These are phyloP conservation scores for Claviceps monticola DNA, from an alignment of 2,329 filamentous ascomycete species.

Conservation along the genomic window DNA sequence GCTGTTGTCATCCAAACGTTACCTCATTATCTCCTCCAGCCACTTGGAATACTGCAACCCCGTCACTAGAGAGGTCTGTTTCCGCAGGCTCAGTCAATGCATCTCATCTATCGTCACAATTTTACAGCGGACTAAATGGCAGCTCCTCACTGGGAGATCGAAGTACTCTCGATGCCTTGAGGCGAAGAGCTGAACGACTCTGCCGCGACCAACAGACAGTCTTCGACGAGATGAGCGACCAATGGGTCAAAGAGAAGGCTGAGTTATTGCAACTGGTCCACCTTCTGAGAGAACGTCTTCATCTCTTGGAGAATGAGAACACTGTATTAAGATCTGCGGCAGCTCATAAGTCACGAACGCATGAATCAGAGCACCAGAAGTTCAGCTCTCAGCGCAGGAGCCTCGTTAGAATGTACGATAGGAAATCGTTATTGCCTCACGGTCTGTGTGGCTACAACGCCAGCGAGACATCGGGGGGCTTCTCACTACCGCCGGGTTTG, in stretches of 20 bases:
- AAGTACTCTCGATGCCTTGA: conserved; percentile 38
- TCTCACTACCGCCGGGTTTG: conserved; percentile 19
- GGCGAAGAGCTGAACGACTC: conserved; percentile 39
- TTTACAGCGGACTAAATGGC: conserved; percentile 31
- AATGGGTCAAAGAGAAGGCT: conserved; percentile 32
- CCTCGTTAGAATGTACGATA: conserved; percentile 10
- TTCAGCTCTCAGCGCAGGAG: conserved; percentile 14
- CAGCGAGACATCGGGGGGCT: conserved; percentile 11
- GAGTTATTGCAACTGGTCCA: conserved; percentile 27
- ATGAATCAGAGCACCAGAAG: conserved; percentile 17
- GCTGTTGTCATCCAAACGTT: conserved; percentile 4
- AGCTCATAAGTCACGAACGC: conserved; percentile 15
- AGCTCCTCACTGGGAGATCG: conserved; percentile 19
- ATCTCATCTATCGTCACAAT: conserved; percentile 18
- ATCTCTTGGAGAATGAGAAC: conserved; percentile 24
- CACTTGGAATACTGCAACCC: conserved; percentile 5
- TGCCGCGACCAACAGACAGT: conserved; percentile 39
- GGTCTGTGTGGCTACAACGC: conserved; percentile 9
- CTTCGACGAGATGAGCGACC: conserved; percentile 36
- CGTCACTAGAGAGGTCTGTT: conserved; percentile 15
- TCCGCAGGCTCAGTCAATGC: conserved; percentile 18
- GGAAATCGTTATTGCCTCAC: conserved; percentile 7
- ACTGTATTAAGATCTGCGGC: conserved; percentile 18
- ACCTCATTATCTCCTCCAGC: conserved; percentile 5
- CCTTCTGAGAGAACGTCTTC: conserved; percentile 25